Evolutionary conservation across 352 stramenopile genomes (phyloP), one percentile per base, ranked within the genome.

Genomic region (Phytopythium litorale): DNA sequence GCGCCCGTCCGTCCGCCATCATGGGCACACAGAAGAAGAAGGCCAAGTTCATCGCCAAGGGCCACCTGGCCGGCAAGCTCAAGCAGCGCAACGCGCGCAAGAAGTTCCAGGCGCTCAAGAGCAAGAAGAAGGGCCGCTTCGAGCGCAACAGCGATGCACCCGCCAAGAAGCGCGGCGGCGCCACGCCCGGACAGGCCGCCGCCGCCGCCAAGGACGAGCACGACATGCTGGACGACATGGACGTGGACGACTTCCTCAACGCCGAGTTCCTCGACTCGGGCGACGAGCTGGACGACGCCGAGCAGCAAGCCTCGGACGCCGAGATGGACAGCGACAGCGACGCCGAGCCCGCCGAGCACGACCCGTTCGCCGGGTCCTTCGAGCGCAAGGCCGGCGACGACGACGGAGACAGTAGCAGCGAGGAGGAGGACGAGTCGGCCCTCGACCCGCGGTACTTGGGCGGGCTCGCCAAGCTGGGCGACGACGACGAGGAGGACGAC

Each of bases 151-250:
- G 72, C 55, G 82, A 92, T 58, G 76, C 74, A 32, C 75, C 75
- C 16, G 75, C 68, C 51, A 83, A 85, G 55, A 76, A 83, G 56
- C 67, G 70, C 51, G 63, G 66, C 45, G 71, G 60, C n/a, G 19
- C 65, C 23, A 68, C 52, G 5, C 58, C 50, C 11, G 7, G 71
- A 56, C 11, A 64, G 52, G 37, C 37, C 49, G 49, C 56, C 35
- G 45, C 6, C 28, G 19, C 30, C 33, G 84, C 78, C 60, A 87
- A 88, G 60, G 73, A 89, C 33, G 80, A 92, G 33, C 48, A 68
- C 0, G 86, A 94, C 62, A 94, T 94, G 80, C 59, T 95, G 65
- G 84, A 95, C 63, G 86, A 95, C 52, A 92, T 95, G 81, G 84
- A 95, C 60, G 82, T 95, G 45, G 86, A 95, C 65, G 86, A 92